Base-by-base conservation (phyloP, 75 land plant species). In the Azolla pinnata region DNA sequence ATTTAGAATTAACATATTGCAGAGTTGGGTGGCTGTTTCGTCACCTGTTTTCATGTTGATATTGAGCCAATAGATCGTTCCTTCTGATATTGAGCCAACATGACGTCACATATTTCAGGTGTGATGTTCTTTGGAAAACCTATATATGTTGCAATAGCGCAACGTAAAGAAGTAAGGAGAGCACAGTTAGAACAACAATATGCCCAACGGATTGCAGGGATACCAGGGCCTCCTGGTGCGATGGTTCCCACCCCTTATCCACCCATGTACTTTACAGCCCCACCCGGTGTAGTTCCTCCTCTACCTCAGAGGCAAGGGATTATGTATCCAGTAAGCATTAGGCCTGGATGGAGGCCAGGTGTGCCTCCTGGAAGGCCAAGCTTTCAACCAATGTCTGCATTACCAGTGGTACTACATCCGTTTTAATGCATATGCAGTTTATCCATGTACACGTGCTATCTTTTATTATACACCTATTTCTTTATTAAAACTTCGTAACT, bases 71-170 rank as follows among this genome's bases (percentile, higher is more conserved):
- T 54, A n/a, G n/a, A n/a, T n/a, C n/a, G n/a, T n/a, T n/a, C n/a
- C n/a, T n/a, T n/a, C n/a, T n/a, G n/a, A n/a, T n/a, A n/a, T n/a
- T n/a, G n/a, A n/a, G n/a, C n/a, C n/a, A n/a, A n/a, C n/a, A n/a
- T n/a, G n/a, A n/a, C 30, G 34, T 30, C 31, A n/a, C 18, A 18
- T 14, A 0, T 25, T 65, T 19, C 64, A 83, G 90, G 77, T 14
- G 33, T 34, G 29, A 75, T 87, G 77, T 54, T 75, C n/a, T 61
- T 66, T 38, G 46, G 75, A 17, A 87, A 83, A 66, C 91, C 88
- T 7, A 58, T 87, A 27, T 87, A 87, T 76, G 84, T 80, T 42
- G 81, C 86, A 21, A 59, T 80, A 61, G 86, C 86, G n/a, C 83
- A 83, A 42, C 77, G 76, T 34, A 86, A 83, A 44, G 88, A 87